phyloP scores from a whole-genome alignment of 140 eudicot species.

The Bidens hawaiensis region DNA sequence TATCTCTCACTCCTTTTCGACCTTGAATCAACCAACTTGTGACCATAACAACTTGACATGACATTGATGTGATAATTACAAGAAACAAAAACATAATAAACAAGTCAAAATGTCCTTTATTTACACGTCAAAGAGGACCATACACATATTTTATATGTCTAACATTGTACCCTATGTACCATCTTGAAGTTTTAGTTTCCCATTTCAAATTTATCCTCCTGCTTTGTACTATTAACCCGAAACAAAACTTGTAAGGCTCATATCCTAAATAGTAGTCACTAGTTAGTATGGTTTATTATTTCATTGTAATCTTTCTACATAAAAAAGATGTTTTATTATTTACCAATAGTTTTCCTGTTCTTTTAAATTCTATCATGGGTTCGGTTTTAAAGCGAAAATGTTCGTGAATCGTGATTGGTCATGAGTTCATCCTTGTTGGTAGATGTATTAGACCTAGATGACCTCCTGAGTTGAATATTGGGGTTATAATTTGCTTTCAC shows the following conservation, averaged over 20 bases:
- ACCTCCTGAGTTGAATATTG: too few relatives aligned
- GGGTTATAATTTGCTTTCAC: too few relatives aligned
- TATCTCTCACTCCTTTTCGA: background rate
- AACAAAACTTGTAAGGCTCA: background rate
- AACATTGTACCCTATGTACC: constrained; percentile 14
- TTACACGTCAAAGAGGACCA: constrained; percentile 1
- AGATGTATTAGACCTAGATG: too few relatives aligned
- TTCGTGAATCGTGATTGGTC: too few relatives aligned
- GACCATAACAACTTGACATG: constrained; percentile 17
- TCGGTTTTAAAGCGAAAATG: too few relatives aligned
- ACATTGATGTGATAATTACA: constrained; percentile 23
- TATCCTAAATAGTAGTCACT: too few relatives aligned
- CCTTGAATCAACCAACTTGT: background rate
- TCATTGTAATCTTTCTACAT: too few relatives aligned
- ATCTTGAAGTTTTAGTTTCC: background rate
- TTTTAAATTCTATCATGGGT: too few relatives aligned
- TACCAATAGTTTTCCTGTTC: too few relatives aligned
- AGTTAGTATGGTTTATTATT: too few relatives aligned
- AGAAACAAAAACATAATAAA: constrained; percentile 16
- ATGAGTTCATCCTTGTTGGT: background rate
- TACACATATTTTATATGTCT: constrained; percentile 2
- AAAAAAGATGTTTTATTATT: too few relatives aligned
- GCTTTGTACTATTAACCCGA: background rate
- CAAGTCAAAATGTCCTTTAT: constrained; percentile 17
- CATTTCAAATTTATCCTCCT: background rate